Conservation (phyloP, 371 early-diverging fungal species). For the Zychaea mexicana region DNA sequence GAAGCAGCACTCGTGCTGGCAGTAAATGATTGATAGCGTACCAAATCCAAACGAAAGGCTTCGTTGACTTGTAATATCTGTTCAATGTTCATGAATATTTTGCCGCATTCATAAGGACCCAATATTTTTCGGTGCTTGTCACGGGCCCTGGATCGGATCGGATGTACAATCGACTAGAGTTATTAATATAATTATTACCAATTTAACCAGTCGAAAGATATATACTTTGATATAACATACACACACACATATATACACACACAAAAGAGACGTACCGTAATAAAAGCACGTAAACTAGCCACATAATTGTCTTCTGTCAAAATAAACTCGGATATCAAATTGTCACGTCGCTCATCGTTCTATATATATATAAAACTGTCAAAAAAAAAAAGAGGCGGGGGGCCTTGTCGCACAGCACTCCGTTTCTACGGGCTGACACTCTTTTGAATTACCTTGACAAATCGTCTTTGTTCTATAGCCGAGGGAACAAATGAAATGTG, state of each 20-base stretch:
- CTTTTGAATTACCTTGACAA: constrained; percentile 14
- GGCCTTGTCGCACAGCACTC: too few relatives aligned
- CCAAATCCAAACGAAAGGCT: constrained; percentile 30
- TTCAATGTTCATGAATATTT: constrained; percentile 51
- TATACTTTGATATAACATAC: background rate
- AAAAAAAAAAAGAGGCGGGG: background rate
- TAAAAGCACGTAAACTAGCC: constrained; percentile 24
- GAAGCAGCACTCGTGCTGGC: too few relatives aligned
- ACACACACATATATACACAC: background rate
- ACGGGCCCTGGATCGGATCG: constrained; percentile 21
- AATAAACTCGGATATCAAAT: constrained; percentile 39
- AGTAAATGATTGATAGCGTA: constrained; percentile 6
- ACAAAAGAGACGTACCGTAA: constrained; percentile 5
- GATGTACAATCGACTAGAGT: constrained; percentile 31
- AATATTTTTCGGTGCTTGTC: constrained; percentile 18
- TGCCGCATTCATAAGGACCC: constrained; percentile 40
- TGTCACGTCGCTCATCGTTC: constrained; percentile 28
- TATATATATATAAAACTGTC: background rate
- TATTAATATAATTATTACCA: constrained; percentile 19
- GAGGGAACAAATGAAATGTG: constrained; percentile 4
- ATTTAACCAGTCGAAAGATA: too few relatives aligned
- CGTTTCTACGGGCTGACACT: too few relatives aligned
- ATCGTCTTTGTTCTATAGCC: constrained; percentile 9
- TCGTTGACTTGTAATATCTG: constrained; percentile 37
- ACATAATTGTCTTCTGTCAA: constrained; percentile 46